Conservation (phyloP, 805 yeast species). For the Metschnikowia rubicola region DNA sequence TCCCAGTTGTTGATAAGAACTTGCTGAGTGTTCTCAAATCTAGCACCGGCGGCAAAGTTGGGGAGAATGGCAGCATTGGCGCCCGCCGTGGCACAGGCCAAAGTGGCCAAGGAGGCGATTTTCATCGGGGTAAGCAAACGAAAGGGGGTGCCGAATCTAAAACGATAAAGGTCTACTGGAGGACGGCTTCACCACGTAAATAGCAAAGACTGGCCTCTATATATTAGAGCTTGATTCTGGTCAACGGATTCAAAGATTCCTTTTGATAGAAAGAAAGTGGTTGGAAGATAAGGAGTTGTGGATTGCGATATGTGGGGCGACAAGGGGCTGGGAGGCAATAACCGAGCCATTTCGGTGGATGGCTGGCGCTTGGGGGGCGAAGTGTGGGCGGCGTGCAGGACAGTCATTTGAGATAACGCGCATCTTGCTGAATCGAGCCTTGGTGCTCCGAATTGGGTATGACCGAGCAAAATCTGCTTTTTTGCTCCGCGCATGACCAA, state of each 20-base stretch:
- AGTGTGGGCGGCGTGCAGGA: neutral
- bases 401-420: neutral
- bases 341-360: neutral
- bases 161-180: too few relatives aligned
- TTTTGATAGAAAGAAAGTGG: neutral
- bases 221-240: too few relatives aligned
- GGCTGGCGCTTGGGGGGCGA: neutral
- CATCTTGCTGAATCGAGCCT: neutral
- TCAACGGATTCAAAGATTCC: neutral
- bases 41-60: conserved; percentile 6
- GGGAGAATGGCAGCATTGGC: conserved; percentile 17
- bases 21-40: conserved; percentile 11
- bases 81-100: conserved; percentile 12
- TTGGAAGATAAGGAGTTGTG: conserved; percentile 1
- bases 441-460: neutral
- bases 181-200: too few relatives aligned
- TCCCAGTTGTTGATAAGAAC: conserved; percentile 10
- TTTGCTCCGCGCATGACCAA: too few relatives aligned
- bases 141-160: too few relatives aligned
- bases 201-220: too few relatives aligned
- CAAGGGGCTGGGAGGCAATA: conserved; percentile 1
- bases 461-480: neutral
- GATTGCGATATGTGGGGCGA: neutral
- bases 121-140: conserved; percentile 5
- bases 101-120: conserved; percentile 10